phyloP scores from a whole-genome alignment of 2,329 filamentous ascomycete species.

The Epichloe hybrida region DNA sequence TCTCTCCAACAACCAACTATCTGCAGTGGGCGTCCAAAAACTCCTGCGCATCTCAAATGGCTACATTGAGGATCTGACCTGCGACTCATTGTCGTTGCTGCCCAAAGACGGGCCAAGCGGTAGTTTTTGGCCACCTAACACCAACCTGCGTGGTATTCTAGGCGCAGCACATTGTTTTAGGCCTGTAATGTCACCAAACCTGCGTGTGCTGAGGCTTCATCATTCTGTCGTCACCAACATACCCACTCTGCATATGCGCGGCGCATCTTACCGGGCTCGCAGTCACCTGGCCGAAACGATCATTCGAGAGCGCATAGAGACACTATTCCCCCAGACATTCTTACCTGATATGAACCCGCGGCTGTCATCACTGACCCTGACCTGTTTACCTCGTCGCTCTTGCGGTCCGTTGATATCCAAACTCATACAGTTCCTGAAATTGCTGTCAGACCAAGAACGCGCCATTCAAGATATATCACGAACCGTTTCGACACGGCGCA shows the following conservation, averaged over 20 bases:
- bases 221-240: conserved; percentile 47
- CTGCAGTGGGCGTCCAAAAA: conserved; percentile 26
- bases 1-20: conserved; percentile 36
- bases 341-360: conserved; percentile 44
- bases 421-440: conserved; percentile 33
- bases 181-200: conserved; percentile 38
- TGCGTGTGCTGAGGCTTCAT: conserved; percentile 40
- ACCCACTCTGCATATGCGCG: conserved; percentile 28
- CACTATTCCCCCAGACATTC: conserved; percentile 34
- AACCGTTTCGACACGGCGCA: conserved; percentile 18
- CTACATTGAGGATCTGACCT: conserved; percentile 39
- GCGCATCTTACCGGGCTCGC: conserved; percentile 22
- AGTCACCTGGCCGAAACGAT: conserved; percentile 31
- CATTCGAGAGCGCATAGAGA: conserved; percentile 28
- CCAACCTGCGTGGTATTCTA: conserved; percentile 29
- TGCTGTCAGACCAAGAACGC: conserved; percentile 35
- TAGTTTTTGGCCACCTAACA: conserved; percentile 15
- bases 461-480: conserved; percentile 22
- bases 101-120: conserved; percentile 5
- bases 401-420: conserved; percentile 33
- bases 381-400: conserved; percentile 39
- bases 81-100: conserved; percentile 27
- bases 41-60: conserved; percentile 30
- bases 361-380: conserved; percentile 38
- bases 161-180: conserved; percentile 35